phyloP scores from a whole-genome alignment of 441 rosid genomes.

The Aquilaria agallochum region DNA sequence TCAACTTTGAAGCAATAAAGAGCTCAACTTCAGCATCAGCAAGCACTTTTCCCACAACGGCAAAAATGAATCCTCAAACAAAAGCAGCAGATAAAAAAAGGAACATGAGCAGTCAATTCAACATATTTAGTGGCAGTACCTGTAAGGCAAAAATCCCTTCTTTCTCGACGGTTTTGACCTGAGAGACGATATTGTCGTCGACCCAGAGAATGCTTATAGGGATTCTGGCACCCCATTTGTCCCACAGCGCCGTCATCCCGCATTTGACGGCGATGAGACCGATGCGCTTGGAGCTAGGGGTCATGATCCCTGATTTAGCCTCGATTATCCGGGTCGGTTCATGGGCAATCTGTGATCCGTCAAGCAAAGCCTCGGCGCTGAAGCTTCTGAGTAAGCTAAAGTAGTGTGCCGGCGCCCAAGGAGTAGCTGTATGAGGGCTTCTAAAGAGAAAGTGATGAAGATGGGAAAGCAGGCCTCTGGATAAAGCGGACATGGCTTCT shows the following conservation, averaged over 20 bases:
- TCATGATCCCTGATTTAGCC: slow-evolving; percentile 62
- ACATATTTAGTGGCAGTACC: slow-evolving; percentile 29
- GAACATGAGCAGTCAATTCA: neutral
- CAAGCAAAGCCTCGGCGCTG: slow-evolving; percentile 36
- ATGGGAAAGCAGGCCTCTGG: slow-evolving; percentile 71
- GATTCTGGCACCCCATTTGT: slow-evolving; percentile 94
- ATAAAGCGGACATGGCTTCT: slow-evolving; percentile 50
- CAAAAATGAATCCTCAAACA: neutral
- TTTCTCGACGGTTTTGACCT: slow-evolving; percentile 87
- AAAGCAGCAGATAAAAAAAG: neutral
- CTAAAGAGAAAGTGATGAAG: slow-evolving; percentile 35
- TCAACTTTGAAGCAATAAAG: too few relatives aligned
- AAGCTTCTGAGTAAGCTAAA: slow-evolving; percentile 29
- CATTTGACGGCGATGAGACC: slow-evolving; percentile 93
- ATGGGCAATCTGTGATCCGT: slow-evolving; percentile 27
- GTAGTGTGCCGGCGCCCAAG: neutral
- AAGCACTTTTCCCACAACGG: neutral
- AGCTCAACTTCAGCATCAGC: neutral
- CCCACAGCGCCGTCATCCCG: slow-evolving; percentile 93
- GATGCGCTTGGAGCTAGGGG: slow-evolving; percentile 56
- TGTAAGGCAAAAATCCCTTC: slow-evolving; percentile 85
- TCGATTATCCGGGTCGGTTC: slow-evolving; percentile 45
- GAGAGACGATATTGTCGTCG: slow-evolving; percentile 90
- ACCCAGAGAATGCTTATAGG: slow-evolving; percentile 91
- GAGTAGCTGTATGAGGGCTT: slow-evolving; percentile 10